Evolutionary conservation across 257 asterid species (phyloP).

Genomic region (Parsonsia alboflavescens): DNA sequence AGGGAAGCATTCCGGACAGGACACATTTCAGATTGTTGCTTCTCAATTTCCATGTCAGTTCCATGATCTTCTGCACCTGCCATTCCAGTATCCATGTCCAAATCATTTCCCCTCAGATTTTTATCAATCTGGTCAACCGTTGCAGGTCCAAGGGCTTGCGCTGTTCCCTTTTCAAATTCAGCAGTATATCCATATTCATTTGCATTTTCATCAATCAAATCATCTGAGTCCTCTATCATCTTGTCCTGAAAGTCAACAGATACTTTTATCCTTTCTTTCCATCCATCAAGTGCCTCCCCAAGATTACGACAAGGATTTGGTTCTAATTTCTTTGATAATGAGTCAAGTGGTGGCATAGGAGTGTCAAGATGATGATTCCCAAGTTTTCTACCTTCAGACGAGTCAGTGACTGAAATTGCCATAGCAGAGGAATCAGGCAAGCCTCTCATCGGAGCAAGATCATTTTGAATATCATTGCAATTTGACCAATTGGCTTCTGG

Average conservation of each 20-base stretch:
- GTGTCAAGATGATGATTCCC: slow-evolving; percentile 38
- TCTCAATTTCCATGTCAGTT: slow-evolving; percentile 47
- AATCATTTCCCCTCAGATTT: slow-evolving; percentile 44
- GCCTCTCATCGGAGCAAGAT: slow-evolving; percentile 57
- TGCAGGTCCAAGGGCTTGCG: slow-evolving; percentile 98
- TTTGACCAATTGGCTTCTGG: slow-evolving; percentile 45
- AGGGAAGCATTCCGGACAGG: slow-evolving; percentile 32
- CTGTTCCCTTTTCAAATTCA: slow-evolving; percentile 73
- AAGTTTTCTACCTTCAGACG: slow-evolving; percentile 40
- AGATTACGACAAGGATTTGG: slow-evolving; percentile 84
- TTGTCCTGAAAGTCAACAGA: slow-evolving; percentile 61
- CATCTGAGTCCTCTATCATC: slow-evolving; percentile 31
- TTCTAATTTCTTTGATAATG: slow-evolving; percentile 44
- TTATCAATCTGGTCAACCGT: slow-evolving; percentile 70
- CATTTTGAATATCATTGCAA: slow-evolving; percentile 36
- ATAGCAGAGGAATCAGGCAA: slow-evolving; percentile 48
- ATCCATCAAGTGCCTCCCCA: slow-evolving; percentile 89
- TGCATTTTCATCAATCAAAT: slow-evolving; percentile 60
- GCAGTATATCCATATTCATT: slow-evolving; percentile 86
- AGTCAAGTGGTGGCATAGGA: slow-evolving; percentile 39
- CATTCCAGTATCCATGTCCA: slow-evolving; percentile 39
- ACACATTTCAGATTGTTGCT: slow-evolving; percentile 40
- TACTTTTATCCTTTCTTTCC: slow-evolving; percentile 94
- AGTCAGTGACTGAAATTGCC: slow-evolving; percentile 49
- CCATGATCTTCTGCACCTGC: slow-evolving; percentile 34